Evolutionary conservation across 1,284 basidiomycete genomes (phyloP).

Genomic region (Porphyrellus sp.): DNA sequence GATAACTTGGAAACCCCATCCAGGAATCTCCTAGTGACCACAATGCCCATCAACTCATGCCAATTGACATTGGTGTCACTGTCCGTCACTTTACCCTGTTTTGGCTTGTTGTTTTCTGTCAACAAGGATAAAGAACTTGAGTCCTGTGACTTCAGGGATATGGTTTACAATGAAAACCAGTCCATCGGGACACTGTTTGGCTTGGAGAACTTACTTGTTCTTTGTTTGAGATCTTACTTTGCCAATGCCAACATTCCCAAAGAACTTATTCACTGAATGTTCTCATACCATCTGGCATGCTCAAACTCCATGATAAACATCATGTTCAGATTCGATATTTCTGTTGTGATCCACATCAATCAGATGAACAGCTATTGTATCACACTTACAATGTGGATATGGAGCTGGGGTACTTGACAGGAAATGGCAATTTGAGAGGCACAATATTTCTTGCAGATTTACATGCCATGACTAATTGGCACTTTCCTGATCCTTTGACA

Average conservation of each 20-base stretch:
- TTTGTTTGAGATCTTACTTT: not conserved
- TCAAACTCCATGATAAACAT: not conserved
- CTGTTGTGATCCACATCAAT: too few relatives aligned
- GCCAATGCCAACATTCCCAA: too few relatives aligned
- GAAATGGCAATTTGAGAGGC: not conserved
- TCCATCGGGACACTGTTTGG: not conserved
- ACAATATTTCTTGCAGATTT: not conserved
- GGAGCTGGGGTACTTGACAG: not conserved
- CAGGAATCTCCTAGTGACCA: too few relatives aligned
- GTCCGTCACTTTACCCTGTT: not conserved
- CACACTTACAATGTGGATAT: not conserved
- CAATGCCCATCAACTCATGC: too few relatives aligned
- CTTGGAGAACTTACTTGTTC: not conserved
- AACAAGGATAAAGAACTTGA: not conserved
- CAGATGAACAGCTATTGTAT: not conserved
- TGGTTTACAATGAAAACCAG: too few relatives aligned
- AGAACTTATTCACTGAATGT: not conserved
- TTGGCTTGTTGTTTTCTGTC: not conserved
- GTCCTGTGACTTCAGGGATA: not conserved
- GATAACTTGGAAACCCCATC: too few relatives aligned
- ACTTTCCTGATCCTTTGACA: not conserved
- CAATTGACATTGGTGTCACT: not conserved
- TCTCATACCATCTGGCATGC: not conserved
- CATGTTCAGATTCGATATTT: too few relatives aligned
- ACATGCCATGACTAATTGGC: not conserved